A percentile compares a stretch with the other conserved stretches of the same genome.
Evolutionary conservation across 805 yeast genomes (phyloP).

Genomic region (Komagataella ulmi): DNA sequence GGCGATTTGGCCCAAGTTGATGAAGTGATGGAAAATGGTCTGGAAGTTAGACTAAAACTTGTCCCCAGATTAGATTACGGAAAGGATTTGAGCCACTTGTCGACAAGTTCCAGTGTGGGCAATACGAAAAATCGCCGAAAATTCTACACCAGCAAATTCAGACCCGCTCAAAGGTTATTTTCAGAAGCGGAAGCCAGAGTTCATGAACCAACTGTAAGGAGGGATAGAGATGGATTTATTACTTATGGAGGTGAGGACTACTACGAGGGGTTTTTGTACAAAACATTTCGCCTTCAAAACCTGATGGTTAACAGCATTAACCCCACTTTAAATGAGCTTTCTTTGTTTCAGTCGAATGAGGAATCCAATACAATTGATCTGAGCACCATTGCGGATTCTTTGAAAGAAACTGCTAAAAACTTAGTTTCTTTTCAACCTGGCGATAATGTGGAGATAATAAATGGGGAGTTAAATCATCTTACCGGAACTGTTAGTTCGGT

Average conservation of each 20-base stretch:
- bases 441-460: slow-evolving; percentile 81
- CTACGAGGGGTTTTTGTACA: slow-evolving; percentile 74
- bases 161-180: slow-evolving; percentile 81
- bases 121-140: neutral
- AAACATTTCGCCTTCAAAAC: slow-evolving; percentile 74
- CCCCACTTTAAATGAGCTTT: slow-evolving; percentile 82
- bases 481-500: slow-evolving; percentile 67
- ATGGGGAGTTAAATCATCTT: slow-evolving; percentile 90
- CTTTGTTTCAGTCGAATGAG: slow-evolving; percentile 61
- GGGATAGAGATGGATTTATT: slow-evolving; percentile 46
- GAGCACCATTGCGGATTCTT: slow-evolving; percentile 73
- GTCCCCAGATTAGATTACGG: slow-evolving; percentile 94
- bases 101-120: slow-evolving; percentile 7
- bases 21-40: slow-evolving; percentile 85
- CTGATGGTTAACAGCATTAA: slow-evolving; percentile 68
- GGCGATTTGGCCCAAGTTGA: slow-evolving; percentile 91
- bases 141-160: slow-evolving; percentile 25
- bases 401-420: slow-evolving; percentile 48
- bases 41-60: slow-evolving; percentile 85
- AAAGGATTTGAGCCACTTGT: slow-evolving; percentile 23
- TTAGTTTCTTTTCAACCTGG: slow-evolving; percentile 74
- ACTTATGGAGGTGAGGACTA: slow-evolving; percentile 77
- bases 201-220: slow-evolving; percentile 64
- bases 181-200: slow-evolving; percentile 81
- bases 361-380: slow-evolving; percentile 83